Conservation (phyloP, 2,329 filamentous ascomycete genomes). For the Ascochyta koolunga region DNA sequence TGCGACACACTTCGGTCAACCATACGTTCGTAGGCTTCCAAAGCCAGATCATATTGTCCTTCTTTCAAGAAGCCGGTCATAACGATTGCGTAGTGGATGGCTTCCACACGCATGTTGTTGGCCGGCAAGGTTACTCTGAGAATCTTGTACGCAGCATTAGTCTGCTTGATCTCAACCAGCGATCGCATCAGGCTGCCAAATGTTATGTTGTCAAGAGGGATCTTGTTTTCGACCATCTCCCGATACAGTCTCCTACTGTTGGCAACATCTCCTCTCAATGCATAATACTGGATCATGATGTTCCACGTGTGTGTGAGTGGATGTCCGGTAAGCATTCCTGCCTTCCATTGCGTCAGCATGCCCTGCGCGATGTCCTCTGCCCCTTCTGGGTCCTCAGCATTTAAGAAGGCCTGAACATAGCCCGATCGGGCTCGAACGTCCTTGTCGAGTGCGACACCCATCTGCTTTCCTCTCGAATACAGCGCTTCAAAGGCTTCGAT, state of each 20-base stretch:
- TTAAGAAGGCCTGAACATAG: constrained; percentile 67
- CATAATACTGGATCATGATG: constrained; percentile 72
- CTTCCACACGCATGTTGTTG: constrained; percentile 52
- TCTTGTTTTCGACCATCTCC: constrained; percentile 59
- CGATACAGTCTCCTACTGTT: constrained; percentile 61
- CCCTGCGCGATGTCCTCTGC: constrained; percentile 61
- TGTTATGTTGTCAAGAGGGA: constrained; percentile 62
- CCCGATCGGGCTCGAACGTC: constrained; percentile 35
- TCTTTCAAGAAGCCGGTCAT: constrained; percentile 58
- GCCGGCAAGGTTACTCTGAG: constrained; percentile 57
- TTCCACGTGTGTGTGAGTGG: constrained; percentile 76
- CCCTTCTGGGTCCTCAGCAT: constrained; percentile 53
- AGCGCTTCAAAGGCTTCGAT: constrained; percentile 70
- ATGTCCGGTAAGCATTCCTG: constrained; percentile 51
- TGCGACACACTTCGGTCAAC: constrained; percentile 43
- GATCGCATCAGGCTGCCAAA: constrained; percentile 67
- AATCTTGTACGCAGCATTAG: constrained; percentile 63
- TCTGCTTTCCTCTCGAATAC: constrained; percentile 65
- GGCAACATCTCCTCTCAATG: constrained; percentile 64
- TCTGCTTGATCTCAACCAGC: constrained; percentile 59
- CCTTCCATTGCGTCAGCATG: constrained; percentile 57
- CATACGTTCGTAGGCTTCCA: constrained; percentile 58
- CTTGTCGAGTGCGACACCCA: constrained; percentile 30
- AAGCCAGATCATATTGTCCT: constrained; percentile 54
- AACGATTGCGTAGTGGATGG: constrained; percentile 60